Evolutionary conservation across 768 basidiomycete genomes (phyloP).

Genomic region (Mycena venus): DNA sequence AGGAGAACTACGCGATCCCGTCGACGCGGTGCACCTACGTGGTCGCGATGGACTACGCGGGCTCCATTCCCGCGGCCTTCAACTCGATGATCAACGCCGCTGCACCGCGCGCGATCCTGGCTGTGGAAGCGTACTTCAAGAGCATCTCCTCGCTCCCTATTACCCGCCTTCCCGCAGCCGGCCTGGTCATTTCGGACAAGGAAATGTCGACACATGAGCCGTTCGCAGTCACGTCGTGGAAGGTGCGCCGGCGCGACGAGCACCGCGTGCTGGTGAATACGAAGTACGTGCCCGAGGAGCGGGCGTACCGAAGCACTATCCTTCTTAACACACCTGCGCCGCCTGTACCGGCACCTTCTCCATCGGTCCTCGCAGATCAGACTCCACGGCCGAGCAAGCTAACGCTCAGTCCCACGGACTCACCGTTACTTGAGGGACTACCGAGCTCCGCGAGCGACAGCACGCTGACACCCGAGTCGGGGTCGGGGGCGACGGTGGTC

Average conservation of each 20-base stretch:
- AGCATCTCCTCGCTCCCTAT: slow-evolving; percentile 73
- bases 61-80: slow-evolving; percentile 85
- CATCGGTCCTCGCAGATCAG: slow-evolving; percentile 29
- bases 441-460: slow-evolving; percentile 26
- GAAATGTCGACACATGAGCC: slow-evolving; percentile 57
- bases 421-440: slow-evolving; percentile 23
- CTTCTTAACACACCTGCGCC: slow-evolving; percentile 55
- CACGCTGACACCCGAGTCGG: slow-evolving; percentile 29
- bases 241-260: slow-evolving; percentile 70
- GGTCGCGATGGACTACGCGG: slow-evolving; percentile 88
- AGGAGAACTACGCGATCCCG: slow-evolving; percentile 94
- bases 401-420: slow-evolving; percentile 41
- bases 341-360: slow-evolving; percentile 32
- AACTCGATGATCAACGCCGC: slow-evolving; percentile 89
- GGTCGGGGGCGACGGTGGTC: slow-evolving; percentile 12
- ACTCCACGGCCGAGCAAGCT: slow-evolving; percentile 59
- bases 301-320: slow-evolving; percentile 65
- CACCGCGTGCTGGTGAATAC: slow-evolving; percentile 68
- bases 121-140: slow-evolving; percentile 83
- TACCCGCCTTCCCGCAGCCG: slow-evolving; percentile 76
- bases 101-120: slow-evolving; percentile 78
- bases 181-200: slow-evolving; percentile 69
- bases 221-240: slow-evolving; percentile 66
- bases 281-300: slow-evolving; percentile 63
- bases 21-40: slow-evolving; percentile 91